Evolutionary conservation across 129 eudicot genomes (phyloP).

Genomic region (Ambrosia artemisiifolia): DNA sequence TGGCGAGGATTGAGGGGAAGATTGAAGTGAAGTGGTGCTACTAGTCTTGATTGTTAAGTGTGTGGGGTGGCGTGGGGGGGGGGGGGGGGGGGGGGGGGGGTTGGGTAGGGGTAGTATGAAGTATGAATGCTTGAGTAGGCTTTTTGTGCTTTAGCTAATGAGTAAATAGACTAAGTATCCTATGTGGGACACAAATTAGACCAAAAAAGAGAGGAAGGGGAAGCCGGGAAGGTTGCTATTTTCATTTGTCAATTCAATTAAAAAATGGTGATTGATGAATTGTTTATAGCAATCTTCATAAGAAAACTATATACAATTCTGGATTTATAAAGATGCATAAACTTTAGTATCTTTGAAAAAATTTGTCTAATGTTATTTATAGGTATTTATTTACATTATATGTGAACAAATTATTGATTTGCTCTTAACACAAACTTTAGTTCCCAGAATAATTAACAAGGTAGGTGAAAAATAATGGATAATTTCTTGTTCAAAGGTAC

Average conservation of each 20-base stretch:
- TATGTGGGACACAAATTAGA: slow-evolving; percentile 29
- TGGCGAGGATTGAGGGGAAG: slow-evolving; percentile 47
- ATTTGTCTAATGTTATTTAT: too few relatives aligned
- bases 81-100: not conserved
- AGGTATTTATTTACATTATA: too few relatives aligned
- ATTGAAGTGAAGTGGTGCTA: slow-evolving; percentile 25
- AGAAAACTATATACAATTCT: too few relatives aligned
- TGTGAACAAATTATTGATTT: too few relatives aligned
- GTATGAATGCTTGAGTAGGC: not conserved
- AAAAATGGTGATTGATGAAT: too few relatives aligned
- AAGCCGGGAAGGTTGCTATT: slow-evolving; percentile 18
- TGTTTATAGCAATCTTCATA: too few relatives aligned
- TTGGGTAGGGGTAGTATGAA: not conserved
- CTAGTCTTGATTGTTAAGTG: slow-evolving; percentile 3
- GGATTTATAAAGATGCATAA: too few relatives aligned
- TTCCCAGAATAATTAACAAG: too few relatives aligned
- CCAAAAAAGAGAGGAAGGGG: slow-evolving; percentile 36
- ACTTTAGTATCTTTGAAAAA: too few relatives aligned
- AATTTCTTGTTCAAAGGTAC: too few relatives aligned
- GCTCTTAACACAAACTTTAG: too few relatives aligned
- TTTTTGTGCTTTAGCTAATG: not conserved
- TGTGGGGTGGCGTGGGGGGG: not conserved
- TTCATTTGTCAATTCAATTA: not conserved
- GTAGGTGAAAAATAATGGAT: too few relatives aligned
- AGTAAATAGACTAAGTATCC: slow-evolving; percentile 17